A percentile compares a stretch with the other conserved stretches of the same genome.
phyloP scores from a whole-genome alignment of 192 early-diverging fungal genomes.

The Backusella luteola region DNA sequence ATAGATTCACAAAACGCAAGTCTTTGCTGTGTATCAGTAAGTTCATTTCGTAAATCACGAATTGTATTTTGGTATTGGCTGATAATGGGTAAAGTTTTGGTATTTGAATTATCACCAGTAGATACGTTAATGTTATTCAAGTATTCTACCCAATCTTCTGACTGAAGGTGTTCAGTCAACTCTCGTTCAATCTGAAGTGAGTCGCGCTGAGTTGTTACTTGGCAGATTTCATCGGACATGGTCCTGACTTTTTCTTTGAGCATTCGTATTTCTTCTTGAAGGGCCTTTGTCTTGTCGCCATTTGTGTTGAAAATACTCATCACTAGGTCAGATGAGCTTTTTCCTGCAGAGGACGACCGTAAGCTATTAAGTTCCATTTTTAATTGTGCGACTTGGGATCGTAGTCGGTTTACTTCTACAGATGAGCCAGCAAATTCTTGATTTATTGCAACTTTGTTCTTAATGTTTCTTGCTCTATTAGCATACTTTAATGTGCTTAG shows the following conservation, averaged over 20 bases:
- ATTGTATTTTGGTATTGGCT: slow-evolving; percentile 29
- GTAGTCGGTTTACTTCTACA: slow-evolving; percentile 50
- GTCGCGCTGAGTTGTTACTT: slow-evolving; percentile 45
- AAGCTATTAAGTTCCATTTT: slow-evolving; percentile 41
- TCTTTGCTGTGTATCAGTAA: slow-evolving; percentile 33
- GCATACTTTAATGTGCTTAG: slow-evolving; percentile 96
- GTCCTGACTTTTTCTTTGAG: slow-evolving; percentile 41
- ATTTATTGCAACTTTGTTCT: slow-evolving; percentile 68
- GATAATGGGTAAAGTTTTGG: slow-evolving; percentile 18
- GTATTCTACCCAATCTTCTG: slow-evolving; percentile 8
- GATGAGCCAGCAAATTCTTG: slow-evolving; percentile 46
- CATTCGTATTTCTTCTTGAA: slow-evolving; percentile 34
- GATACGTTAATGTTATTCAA: not conserved
- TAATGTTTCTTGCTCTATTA: slow-evolving; percentile 93
- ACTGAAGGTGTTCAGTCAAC: not conserved
- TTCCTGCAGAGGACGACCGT: not conserved
- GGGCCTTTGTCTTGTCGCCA: not conserved
- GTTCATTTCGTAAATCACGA: slow-evolving; percentile 24
- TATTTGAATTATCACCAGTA: not conserved
- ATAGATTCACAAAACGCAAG: slow-evolving; percentile 27
- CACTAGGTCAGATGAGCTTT: not conserved
- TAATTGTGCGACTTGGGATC: slow-evolving; percentile 48
- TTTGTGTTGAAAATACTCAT: not conserved
- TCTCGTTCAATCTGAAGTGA: slow-evolving; percentile 48
- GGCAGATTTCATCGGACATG: slow-evolving; percentile 39